phyloP scores from a whole-genome alignment of 2,329 filamentous ascomycete species.

The Monosporascus sp. region DNA sequence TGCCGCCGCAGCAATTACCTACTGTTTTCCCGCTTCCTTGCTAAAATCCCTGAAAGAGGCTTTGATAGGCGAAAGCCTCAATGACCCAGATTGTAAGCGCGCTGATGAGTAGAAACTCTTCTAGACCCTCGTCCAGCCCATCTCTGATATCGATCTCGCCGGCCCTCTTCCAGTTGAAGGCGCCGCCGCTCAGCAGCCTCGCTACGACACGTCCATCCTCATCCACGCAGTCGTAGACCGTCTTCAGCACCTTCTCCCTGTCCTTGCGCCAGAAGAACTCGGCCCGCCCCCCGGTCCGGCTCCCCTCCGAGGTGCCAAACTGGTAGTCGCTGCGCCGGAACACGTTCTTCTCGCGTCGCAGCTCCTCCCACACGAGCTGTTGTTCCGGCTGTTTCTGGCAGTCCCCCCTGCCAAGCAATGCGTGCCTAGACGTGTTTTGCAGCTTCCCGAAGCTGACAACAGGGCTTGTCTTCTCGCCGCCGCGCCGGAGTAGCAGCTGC shows the following conservation, averaged over 20 bases:
- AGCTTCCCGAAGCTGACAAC: background rate
- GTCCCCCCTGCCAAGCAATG: constrained; percentile 1
- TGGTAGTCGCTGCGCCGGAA: constrained; percentile 5
- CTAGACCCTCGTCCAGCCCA: background rate
- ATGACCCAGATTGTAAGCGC: constrained; percentile 2
- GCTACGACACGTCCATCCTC: constrained; percentile 2
- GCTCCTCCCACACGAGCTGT: constrained; percentile 1
- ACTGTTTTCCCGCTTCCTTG: constrained; percentile 5
- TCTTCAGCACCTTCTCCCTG: background rate
- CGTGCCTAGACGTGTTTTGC: background rate
- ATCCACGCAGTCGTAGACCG: constrained; percentile 5
- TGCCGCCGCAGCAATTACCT: too few relatives aligned
- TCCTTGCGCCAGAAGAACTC: constrained; percentile 7
- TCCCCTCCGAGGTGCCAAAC: background rate
- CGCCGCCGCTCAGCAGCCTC: constrained; percentile 4
- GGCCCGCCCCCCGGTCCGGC: background rate
- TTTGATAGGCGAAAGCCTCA: constrained; percentile 5
- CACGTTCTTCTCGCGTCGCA: constrained; percentile 4
- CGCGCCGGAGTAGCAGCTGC: background rate
- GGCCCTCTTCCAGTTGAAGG: constrained; percentile 4
- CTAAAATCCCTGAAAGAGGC: constrained; percentile 1
- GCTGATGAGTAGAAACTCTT: constrained; percentile 5
- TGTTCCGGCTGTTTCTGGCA: background rate
- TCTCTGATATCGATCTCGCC: constrained; percentile 4
- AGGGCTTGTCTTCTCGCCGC: background rate